Conservation (phyloP, 331 rosid genomes). For the Telfairia occidentalis region DNA sequence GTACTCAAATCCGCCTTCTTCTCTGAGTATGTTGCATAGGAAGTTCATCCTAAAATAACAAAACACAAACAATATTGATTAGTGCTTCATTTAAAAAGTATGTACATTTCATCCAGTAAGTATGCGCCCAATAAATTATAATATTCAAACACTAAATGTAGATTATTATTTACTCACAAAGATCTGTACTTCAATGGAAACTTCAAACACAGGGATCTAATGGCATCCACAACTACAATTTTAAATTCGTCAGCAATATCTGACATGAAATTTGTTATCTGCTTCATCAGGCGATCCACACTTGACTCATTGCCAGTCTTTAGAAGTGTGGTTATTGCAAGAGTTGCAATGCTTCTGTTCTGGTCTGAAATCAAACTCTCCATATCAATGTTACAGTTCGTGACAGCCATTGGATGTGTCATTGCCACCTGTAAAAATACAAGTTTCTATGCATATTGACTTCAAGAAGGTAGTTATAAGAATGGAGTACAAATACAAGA, state of each 20-base stretch:
- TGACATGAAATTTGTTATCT: constrained; percentile 94
- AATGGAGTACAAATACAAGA: neutral
- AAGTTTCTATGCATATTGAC: neutral
- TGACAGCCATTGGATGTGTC: constrained; percentile 98
- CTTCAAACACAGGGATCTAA: constrained; percentile 87
- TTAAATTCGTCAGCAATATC: constrained; percentile 99
- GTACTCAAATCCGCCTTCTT: constrained; percentile 98
- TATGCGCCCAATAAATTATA: neutral
- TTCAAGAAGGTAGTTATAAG: neutral
- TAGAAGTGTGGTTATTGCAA: constrained; percentile 93
- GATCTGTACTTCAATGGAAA: constrained; percentile 94
- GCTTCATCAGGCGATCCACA: constrained; percentile 97
- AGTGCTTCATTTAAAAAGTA: constrained; percentile 10
- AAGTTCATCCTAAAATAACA: constrained; percentile 76
- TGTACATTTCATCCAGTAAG: neutral
- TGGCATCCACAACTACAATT: constrained; percentile 97
- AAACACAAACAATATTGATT: constrained; percentile 11
- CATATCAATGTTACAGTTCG: constrained; percentile 97
- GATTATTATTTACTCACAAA: constrained; percentile 49
- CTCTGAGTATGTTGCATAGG: constrained; percentile 93
- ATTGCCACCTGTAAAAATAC: constrained; percentile 77
- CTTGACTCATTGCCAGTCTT: constrained; percentile 99
- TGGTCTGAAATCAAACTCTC: constrained; percentile 95
- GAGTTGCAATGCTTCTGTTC: constrained; percentile 98
- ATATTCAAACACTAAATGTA: constrained; percentile 10